Conservation (phyloP, 23 red algal species). For the Gracilaria domingensis region DNA sequence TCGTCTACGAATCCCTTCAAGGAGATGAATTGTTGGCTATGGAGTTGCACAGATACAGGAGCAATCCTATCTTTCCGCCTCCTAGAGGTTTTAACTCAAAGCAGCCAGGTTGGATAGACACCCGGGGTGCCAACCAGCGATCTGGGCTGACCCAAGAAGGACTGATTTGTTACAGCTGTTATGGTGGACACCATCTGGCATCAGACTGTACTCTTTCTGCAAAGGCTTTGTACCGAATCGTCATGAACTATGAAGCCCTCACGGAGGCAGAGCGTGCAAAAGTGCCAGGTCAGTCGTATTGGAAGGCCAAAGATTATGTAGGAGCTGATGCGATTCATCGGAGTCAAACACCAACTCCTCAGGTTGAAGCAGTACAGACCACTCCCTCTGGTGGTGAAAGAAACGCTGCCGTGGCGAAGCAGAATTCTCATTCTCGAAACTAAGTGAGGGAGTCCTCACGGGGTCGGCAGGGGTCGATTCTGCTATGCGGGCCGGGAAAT, state of each 20-base stretch:
- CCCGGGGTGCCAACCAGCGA: not conserved
- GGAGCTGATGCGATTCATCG: not conserved
- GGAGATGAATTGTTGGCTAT: slow-evolving; percentile 13
- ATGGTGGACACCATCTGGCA: slow-evolving; percentile 8
- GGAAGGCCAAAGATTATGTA: slow-evolving; percentile 17
- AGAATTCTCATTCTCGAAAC: not conserved
- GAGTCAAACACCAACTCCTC: not conserved
- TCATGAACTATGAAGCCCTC: slow-evolving; percentile 28
- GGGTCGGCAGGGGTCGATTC: not conserved
- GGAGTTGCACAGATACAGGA: not conserved
- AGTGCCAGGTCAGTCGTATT: slow-evolving; percentile 1
- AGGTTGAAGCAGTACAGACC: not conserved
- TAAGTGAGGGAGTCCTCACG: not conserved
- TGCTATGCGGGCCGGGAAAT: no score
- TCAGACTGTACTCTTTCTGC: not conserved
- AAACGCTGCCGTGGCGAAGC: not conserved
- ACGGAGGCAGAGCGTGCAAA: not conserved
- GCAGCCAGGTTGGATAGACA: slow-evolving; percentile 21
- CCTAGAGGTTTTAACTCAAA: not conserved
- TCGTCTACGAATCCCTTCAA: not conserved
- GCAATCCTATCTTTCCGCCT: not conserved
- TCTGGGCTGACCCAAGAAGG: not conserved
- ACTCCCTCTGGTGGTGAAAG: not conserved
- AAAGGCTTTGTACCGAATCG: not conserved
- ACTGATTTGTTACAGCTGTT: slow-evolving; percentile 35